A percentile compares a stretch with the other conserved stretches of the same genome.
Conservation (phyloP, 2,329 filamentous ascomycete species). For the Aspergillus sp. region DNA sequence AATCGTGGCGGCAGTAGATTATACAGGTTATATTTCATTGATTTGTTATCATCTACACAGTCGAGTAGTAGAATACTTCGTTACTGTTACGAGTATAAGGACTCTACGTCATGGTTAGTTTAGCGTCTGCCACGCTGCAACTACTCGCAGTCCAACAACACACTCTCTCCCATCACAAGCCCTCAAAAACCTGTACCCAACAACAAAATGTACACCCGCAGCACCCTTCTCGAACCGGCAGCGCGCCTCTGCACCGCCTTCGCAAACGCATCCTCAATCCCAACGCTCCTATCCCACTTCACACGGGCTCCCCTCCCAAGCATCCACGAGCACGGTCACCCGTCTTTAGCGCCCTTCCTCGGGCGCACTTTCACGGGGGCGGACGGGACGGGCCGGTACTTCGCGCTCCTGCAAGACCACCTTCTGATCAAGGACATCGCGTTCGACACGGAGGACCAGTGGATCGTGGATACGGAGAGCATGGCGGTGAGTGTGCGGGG, state of each 20-base stretch:
- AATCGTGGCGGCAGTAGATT: constrained; percentile 37
- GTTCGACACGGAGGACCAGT: constrained; percentile 27
- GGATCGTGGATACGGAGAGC: constrained; percentile 27
- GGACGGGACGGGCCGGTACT: constrained; percentile 28
- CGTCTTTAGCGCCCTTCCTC: constrained; percentile 32
- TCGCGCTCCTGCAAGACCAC: constrained; percentile 20
- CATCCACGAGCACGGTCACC: constrained; percentile 33
- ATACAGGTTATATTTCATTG: neutral
- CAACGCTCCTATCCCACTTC: constrained; percentile 26
- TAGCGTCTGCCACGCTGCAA: constrained; percentile 1
- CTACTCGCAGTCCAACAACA: neutral
- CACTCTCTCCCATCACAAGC: constrained; percentile 1
- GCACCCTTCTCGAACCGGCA: constrained; percentile 16
- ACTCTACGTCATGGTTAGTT: constrained; percentile 10
- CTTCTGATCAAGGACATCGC: constrained; percentile 28
- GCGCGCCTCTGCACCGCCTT: constrained; percentile 23
- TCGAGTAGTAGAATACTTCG: neutral
- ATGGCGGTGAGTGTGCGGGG: constrained; percentile 27
- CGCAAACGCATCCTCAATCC: constrained; percentile 13
- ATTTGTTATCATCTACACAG: neutral
- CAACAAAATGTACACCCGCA: constrained; percentile 8
- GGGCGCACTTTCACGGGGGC: constrained; percentile 32
- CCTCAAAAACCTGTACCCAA: neutral
- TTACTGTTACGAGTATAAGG: neutral
- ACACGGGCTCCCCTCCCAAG: constrained; percentile 17